Conservation (phyloP, 495 filamentous ascomycete genomes). For the Penicillium malachiteum region DNA sequence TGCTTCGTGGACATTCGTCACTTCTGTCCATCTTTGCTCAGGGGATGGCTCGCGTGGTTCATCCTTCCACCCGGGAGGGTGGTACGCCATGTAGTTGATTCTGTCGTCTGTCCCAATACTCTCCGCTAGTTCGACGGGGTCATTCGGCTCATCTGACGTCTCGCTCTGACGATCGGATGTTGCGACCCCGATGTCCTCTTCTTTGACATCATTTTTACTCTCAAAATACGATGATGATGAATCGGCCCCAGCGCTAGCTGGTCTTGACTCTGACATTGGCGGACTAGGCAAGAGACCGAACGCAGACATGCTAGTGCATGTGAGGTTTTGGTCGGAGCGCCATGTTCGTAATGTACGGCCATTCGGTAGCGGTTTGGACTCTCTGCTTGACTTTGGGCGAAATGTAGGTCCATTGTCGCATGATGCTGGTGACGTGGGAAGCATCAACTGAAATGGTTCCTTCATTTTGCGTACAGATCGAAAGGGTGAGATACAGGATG, state of each 20-base stretch:
- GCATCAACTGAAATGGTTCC: constrained; percentile 43
- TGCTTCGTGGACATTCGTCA: constrained; percentile 40
- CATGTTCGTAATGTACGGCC: constrained; percentile 39
- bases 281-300: constrained; percentile 46
- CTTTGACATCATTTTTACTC: constrained; percentile 12
- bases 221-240: constrained; percentile 37
- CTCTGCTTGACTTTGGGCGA: constrained; percentile 14
- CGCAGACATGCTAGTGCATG: constrained; percentile 30
- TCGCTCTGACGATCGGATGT: constrained; percentile 9
- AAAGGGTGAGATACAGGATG: constrained; percentile 39
- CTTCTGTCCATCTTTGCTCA: constrained; percentile 12
- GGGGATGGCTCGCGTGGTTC: constrained; percentile 1
- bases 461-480: constrained; percentile 50
- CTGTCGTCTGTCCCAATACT: background rate
- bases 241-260: constrained; percentile 28
- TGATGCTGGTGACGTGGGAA: constrained; percentile 35
- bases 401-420: constrained; percentile 25
- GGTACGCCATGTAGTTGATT: constrained; percentile 16
- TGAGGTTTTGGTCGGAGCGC: constrained; percentile 44
- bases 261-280: constrained; percentile 38
- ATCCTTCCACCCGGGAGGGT: constrained; percentile 4
- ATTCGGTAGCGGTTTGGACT: constrained; percentile 13
- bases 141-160: background rate
- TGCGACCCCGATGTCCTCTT: background rate
- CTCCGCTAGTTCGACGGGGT: background rate